Conservation (phyloP, 2,329 filamentous ascomycete species). For the Tolypocladium inflatum region DNA sequence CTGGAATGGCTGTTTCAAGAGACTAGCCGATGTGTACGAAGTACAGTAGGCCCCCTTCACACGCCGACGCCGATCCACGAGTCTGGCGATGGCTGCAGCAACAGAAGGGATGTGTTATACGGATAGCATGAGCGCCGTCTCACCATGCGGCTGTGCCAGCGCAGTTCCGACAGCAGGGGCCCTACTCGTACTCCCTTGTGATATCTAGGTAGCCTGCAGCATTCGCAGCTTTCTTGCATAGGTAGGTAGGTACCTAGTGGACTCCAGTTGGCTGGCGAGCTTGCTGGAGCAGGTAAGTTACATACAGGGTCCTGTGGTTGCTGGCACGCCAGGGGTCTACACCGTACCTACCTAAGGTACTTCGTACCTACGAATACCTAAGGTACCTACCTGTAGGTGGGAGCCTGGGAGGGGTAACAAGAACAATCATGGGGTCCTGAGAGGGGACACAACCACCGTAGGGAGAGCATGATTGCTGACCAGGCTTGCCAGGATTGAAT, state of each 20-base stretch:
- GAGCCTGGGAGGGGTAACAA: background rate
- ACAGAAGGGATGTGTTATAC: background rate
- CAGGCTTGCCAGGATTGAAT: background rate
- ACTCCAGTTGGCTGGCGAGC: background rate
- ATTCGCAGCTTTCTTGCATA: background rate
- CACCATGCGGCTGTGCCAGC: background rate
- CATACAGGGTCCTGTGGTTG: background rate
- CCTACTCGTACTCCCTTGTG: background rate
- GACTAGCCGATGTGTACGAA: background rate
- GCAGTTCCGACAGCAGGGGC: background rate
- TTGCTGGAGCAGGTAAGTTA: background rate
- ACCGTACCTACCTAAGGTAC: too few species aligned
- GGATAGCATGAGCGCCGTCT: background rate
- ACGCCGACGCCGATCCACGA: background rate
- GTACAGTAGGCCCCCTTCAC: background rate
- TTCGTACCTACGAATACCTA: too few species aligned
- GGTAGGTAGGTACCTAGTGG: too few species aligned
- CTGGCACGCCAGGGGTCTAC: background rate
- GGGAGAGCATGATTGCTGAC: background rate
- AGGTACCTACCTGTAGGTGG: too few species aligned
- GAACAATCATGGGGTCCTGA: background rate
- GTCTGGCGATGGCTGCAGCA: background rate
- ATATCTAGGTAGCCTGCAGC: background rate
- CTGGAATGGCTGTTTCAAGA: background rate
- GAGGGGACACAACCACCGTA: background rate